Base-by-base conservation (phyloP, 139 green algal species). In the Picochlorum sp. region DNA sequence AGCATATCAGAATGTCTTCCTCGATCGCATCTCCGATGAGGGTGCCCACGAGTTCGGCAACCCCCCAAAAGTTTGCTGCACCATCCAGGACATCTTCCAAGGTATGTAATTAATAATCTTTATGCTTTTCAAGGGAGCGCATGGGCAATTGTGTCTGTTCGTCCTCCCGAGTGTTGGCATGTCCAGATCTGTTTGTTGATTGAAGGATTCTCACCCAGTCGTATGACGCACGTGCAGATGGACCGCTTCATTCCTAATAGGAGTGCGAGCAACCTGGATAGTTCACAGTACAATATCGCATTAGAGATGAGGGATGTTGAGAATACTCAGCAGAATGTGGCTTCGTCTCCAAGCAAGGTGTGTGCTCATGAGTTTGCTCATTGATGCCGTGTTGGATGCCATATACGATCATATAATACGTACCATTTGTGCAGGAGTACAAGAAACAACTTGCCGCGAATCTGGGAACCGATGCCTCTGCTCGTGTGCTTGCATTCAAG, bases 201-300 rank as follows among this genome's bases (percentile, higher is more conserved):
- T 30, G 28, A 41, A 9, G 2, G 0, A 11, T 41, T 41, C 34
- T 41, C 34, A 41, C 34, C 34, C 34, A 41, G 8, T 41, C 34
- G 34, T 41, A 41, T 41, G 34, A 41, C 34, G 8, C 34, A 11
- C 34, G 34, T 41, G 69, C 82, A 95, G 83, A 58, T 92, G 44
- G 92, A 98, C 73, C 77, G 92, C 14, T 98, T 97, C 85, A 97
- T 98, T 51, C 91, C 92, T 13, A 82, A 77, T 37, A 74, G 92
- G 2, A 83, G 72, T 26, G 80, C 75, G 18, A 82, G 92, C 65
- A 88, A 97, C 71, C 23, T 95, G 2, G 89, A 98, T 60, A 62
- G 85, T 3, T 84, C 88, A 5, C 75, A 77, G 68, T 93, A 86
- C 65, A 85, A 77, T 31, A 75, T 98, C 11, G 73, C 60, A 50